Conservation (phyloP, 768 basidiomycete genomes). For the Mycena sanguinolenta region DNA sequence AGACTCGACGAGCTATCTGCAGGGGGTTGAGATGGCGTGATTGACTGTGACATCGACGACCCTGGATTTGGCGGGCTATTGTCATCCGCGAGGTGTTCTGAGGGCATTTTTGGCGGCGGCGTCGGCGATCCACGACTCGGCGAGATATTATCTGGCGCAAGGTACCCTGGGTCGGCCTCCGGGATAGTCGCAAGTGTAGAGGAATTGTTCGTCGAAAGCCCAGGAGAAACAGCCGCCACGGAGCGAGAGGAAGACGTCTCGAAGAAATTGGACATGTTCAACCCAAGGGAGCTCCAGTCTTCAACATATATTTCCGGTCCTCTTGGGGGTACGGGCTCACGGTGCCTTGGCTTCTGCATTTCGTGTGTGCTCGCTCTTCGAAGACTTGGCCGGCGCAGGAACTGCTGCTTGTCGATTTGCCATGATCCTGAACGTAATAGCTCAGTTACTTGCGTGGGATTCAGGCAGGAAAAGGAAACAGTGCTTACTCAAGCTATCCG, state of each 20-base stretch:
- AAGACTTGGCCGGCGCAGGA: conserved; percentile 35
- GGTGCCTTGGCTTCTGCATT: conserved; percentile 12
- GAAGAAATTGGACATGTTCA: conserved; percentile 32
- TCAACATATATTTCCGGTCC: conserved; percentile 32
- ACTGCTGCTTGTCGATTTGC: conserved; percentile 35
- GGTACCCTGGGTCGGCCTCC: background rate
- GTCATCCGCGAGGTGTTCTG: background rate
- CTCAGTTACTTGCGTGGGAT: background rate
- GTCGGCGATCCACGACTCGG: background rate
- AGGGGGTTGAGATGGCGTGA: background rate
- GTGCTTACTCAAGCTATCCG: conserved; percentile 7
- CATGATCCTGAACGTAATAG: conserved; percentile 26
- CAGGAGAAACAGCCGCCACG: background rate
- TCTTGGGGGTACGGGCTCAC: conserved; percentile 8
- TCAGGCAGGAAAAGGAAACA: background rate
- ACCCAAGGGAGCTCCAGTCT: conserved; percentile 33
- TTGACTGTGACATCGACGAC: conserved; percentile 6
- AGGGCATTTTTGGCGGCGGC: conserved; percentile 10
- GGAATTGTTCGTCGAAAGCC: background rate
- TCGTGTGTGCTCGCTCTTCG: conserved; percentile 14
- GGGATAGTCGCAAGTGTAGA: background rate
- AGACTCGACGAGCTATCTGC: background rate
- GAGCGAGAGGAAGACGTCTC: conserved; percentile 18
- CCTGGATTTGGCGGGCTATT: background rate
- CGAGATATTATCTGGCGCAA: background rate